Evolutionary conservation across 306 rosid genomes (phyloP).

Genomic region (Hippophae gyantsensis): DNA sequence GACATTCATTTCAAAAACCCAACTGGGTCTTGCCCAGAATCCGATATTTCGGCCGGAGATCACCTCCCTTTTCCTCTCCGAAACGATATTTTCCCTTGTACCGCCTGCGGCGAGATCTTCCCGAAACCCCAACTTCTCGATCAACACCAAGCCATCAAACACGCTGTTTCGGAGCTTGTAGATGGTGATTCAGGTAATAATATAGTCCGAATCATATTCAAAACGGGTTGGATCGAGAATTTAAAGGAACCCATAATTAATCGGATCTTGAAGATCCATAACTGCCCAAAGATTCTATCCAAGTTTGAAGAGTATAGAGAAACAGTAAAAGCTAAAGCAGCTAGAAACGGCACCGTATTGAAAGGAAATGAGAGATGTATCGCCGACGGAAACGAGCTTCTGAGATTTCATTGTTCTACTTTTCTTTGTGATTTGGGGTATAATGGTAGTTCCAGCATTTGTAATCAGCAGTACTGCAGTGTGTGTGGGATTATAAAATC

Average conservation of each 20-base stretch:
- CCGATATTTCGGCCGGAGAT: slow-evolving; percentile 45
- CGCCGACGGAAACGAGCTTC: slow-evolving; percentile 88
- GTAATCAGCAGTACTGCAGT: slow-evolving; percentile 68
- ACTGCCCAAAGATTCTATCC: slow-evolving; percentile 65
- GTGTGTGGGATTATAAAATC: slow-evolving; percentile 76
- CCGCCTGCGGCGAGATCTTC: slow-evolving; percentile 88
- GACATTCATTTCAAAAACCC: slow-evolving; percentile 13
- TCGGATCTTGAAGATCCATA: slow-evolving; percentile 82
- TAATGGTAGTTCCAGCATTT: slow-evolving; percentile 54
- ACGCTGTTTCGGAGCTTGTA: slow-evolving; percentile 70
- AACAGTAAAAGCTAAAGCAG: slow-evolving; percentile 54
- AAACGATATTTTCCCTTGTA: slow-evolving; percentile 92
- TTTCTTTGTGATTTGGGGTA: slow-evolving; percentile 72
- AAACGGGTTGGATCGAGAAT: slow-evolving; percentile 66
- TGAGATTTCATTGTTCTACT: slow-evolving; percentile 87
- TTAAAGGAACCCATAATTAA: slow-evolving; percentile 27
- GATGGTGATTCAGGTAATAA: slow-evolving; percentile 86
- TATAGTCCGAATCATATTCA: slow-evolving; percentile 79
- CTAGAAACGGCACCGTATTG: slow-evolving; percentile 30
- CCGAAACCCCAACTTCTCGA: slow-evolving; percentile 59
- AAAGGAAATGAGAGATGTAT: slow-evolving; percentile 69
- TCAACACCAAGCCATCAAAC: slow-evolving; percentile 51
- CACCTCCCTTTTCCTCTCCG: slow-evolving; percentile 66
- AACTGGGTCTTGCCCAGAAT: slow-evolving; percentile 35
- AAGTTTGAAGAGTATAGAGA: slow-evolving; percentile 85